Evolutionary conservation across 73 alveolate genomes (phyloP).

Genomic region (Tetrahymena borealis): DNA sequence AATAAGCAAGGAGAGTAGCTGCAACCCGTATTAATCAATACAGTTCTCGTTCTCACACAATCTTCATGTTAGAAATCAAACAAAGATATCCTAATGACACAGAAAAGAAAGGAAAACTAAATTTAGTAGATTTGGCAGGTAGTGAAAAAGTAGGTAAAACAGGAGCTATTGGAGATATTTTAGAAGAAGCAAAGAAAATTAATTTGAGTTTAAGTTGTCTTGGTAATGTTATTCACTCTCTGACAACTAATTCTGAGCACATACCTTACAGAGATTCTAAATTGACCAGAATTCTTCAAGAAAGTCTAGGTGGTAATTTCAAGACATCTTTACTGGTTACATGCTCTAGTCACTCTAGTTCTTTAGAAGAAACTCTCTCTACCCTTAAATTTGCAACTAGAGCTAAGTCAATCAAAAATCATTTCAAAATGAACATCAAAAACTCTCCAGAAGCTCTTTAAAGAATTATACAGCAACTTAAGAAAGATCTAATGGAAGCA

Average conservation of each 20-base stretch:
- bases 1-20: slow-evolving; percentile 59
- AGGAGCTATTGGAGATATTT: slow-evolving; percentile 80
- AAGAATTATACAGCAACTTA: slow-evolving; percentile 40
- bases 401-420: slow-evolving; percentile 80
- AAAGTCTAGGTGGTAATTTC: slow-evolving; percentile 93
- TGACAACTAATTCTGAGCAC: slow-evolving; percentile 69
- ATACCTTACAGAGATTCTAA: slow-evolving; percentile 94
- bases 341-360: slow-evolving; percentile 78
- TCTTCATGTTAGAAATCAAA: slow-evolving; percentile 53
- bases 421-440: slow-evolving; percentile 64
- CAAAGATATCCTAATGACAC: slow-evolving; percentile 58
- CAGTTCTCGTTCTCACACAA: slow-evolving; percentile 66
- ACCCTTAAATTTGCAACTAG: slow-evolving; percentile 88
- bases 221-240: slow-evolving; percentile 89
- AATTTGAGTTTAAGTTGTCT: slow-evolving; percentile 81
- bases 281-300: slow-evolving; percentile 88
- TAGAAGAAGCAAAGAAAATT: slow-evolving; percentile 93
- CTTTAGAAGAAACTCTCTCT: slow-evolving; percentile 82
- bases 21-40: slow-evolving; percentile 57
- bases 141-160: slow-evolving; percentile 85
- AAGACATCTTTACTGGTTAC: slow-evolving; percentile 88
- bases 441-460: slow-evolving; percentile 59
- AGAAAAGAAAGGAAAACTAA: slow-evolving; percentile 73
- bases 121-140: slow-evolving; percentile 93
- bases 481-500: slow-evolving; percentile 31